Percentiles rank a stretch among this genome's conserved stretches.
Evolutionary conservation across 768 basidiomycete genomes (phyloP).

Genomic region (Pulveroboletus sp.): DNA sequence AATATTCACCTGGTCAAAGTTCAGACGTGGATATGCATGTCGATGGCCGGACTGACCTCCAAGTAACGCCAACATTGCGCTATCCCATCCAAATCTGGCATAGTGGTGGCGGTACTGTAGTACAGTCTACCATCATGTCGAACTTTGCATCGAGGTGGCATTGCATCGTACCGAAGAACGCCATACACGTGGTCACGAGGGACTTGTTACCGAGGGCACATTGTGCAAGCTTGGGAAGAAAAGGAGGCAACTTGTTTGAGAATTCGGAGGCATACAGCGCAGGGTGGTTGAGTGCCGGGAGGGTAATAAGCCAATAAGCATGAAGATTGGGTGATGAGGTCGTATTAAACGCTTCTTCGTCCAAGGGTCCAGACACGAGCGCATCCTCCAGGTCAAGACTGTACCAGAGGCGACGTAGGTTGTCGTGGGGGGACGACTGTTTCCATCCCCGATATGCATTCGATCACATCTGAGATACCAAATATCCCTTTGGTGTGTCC

Average conservation of each 20-base stretch:
- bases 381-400: neutral
- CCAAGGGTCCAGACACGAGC: neutral
- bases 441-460: neutral
- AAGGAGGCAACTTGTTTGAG: slow-evolving; percentile 6
- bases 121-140: slow-evolving; percentile 9
- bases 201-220: slow-evolving; percentile 3
- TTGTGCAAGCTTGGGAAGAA: slow-evolving; percentile 10
- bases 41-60: no score
- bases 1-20: no score
- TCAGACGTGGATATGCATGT: no score
- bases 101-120: no score
- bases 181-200: neutral
- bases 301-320: neutral
- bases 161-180: slow-evolving; percentile 11
- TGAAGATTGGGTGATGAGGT: neutral
- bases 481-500: slow-evolving; percentile 2
- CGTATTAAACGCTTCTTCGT: slow-evolving; percentile 11
- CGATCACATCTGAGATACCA: neutral
- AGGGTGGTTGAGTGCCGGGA: slow-evolving; percentile 2
- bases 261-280: neutral
- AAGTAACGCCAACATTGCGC: no score
- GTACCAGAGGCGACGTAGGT: neutral
- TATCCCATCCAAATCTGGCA: no score
- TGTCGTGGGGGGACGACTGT: neutral
- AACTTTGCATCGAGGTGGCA: slow-evolving; percentile 7